Base-by-base conservation (phyloP, 352 stramenopile genomes). In the Phytophthora sojae region DNA sequence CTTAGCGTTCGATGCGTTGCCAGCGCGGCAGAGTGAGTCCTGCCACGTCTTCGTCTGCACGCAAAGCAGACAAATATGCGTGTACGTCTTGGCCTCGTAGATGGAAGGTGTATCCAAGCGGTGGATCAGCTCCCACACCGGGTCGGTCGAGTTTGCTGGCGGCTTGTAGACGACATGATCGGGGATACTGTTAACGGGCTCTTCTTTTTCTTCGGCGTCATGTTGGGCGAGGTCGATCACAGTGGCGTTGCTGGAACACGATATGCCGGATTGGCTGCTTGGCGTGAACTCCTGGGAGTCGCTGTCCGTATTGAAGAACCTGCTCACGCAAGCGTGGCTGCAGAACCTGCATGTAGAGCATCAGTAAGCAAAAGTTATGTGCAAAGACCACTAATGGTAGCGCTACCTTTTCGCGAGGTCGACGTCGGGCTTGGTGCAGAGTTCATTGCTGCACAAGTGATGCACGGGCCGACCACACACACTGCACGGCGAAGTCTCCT, bases 1-100 rank as follows among this genome's bases (percentile, higher is more conserved):
- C 42, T 62, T 62, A 7, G 30, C 56, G 23, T 62, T 62, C 1
- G 39, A 29, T 15, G 55, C 21, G 37, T 61, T 61, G 14, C 55
- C 35, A 4, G 21, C 32, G 14, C 42, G 32, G 6, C 42, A 62
- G 6, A 62, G 39, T 4, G 42, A 52, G 4, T 62, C 25, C 11
- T 42, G 39, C 56, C 55, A 61, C 25, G 4, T 11, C 11, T 57
- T 39, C n/a, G 25, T 57, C 51, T 44, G 25, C 21, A 21, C 21
- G 21, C 21, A 21, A 21, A 21, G 21, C 21, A 21, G 21, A 21
- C 21, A 21, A 21, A 35, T 35, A 42, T 61, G 55, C 15, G 55
- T 42, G 6, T 37, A 39, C 5, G 12, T 17, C 21, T 61, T 61
- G 12, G 23, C 39, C 35, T 61, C 53, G 30, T 53, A n/a, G 14